Evolutionary conservation across 768 basidiomycete genomes (phyloP).

Genomic region (Termitomyces sp.): DNA sequence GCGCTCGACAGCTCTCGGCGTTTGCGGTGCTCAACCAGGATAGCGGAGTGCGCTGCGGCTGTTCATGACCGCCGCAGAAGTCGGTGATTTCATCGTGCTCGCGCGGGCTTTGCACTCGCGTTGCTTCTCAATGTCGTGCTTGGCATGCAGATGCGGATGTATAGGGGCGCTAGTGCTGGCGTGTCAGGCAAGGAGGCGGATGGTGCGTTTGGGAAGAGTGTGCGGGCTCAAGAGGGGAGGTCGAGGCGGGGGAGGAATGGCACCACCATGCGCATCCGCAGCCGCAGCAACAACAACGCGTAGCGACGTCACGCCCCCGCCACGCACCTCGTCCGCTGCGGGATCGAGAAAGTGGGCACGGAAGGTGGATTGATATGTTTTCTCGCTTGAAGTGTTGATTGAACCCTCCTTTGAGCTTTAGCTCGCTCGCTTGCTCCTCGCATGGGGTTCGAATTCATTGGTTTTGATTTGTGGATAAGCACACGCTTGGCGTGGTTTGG

Average conservation of each 20-base stretch:
- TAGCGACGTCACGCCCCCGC: slow-evolving; percentile 42
- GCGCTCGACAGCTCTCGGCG: slow-evolving; percentile 78
- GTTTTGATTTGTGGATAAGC: too few species aligned
- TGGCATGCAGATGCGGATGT: slow-evolving; percentile 79
- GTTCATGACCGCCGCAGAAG: slow-evolving; percentile 90
- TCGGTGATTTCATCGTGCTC: slow-evolving; percentile 74
- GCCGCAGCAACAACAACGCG: slow-evolving; percentile 30
- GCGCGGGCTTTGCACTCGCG: slow-evolving; percentile 83
- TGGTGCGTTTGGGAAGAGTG: too few species aligned
- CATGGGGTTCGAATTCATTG: too few species aligned
- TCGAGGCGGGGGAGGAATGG: background rate
- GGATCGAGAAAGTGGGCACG: slow-evolving; percentile 68
- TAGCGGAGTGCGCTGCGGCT: slow-evolving; percentile 87
- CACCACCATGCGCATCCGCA: slow-evolving; percentile 8
- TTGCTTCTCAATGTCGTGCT: slow-evolving; percentile 80
- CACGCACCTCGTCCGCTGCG: slow-evolving; percentile 34
- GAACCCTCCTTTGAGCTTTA: too few species aligned
- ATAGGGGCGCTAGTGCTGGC: slow-evolving; percentile 47
- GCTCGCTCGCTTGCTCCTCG: too few species aligned
- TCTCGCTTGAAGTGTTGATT: slow-evolving; percentile 5
- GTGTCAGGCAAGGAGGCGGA: too few species aligned
- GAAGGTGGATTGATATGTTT: slow-evolving; percentile 56
- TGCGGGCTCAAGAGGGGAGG: too few species aligned
- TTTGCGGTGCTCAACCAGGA: slow-evolving; percentile 88
- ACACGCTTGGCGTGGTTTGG: too few species aligned